Evolutionary conservation across 345 rosid species (phyloP).

Genomic region (Eucalyptus albens): DNA sequence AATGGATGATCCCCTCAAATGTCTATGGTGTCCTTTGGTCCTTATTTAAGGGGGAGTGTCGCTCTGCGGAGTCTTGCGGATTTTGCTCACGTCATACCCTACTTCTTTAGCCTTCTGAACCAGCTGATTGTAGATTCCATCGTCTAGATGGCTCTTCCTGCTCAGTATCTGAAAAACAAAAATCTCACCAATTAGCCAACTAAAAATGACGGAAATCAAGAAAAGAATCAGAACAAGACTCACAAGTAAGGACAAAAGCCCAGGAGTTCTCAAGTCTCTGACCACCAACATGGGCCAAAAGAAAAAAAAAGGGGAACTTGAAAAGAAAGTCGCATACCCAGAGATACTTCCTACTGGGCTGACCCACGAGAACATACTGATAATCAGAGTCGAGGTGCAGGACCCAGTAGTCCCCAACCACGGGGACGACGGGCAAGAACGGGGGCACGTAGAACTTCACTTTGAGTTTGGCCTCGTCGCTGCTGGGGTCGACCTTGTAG

Average conservation of each 20-base stretch:
- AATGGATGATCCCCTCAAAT: conserved; percentile 75
- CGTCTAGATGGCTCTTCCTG: conserved; percentile 23
- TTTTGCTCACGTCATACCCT: conserved; percentile 65
- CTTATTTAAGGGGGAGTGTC: conserved; percentile 37
- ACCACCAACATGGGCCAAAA: neutral
- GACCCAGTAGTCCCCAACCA: conserved; percentile 77
- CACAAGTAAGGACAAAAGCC: neutral
- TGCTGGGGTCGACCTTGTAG: conserved; percentile 53
- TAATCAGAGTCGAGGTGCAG: conserved; percentile 51
- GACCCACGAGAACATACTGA: conserved; percentile 52
- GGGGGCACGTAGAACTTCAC: conserved; percentile 86
- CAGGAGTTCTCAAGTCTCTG: neutral
- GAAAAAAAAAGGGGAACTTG: neutral
- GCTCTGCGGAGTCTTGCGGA: conserved; percentile 62
- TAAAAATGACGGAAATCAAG: neutral
- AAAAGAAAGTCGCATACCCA: conserved; percentile 30
- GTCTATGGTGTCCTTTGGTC: conserved; percentile 54
- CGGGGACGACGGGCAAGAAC: conserved; percentile 71
- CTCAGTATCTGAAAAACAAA: neutral
- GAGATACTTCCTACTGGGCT: conserved; percentile 57
- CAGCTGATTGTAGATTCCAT: conserved; percentile 42
- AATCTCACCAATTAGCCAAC: neutral
- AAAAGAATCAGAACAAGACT: neutral
- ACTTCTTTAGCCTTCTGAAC: conserved; percentile 44
- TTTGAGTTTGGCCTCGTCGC: conserved; percentile 82